Conservation (phyloP, 768 basidiomycete species). For the Multifurca ochricompacta region DNA sequence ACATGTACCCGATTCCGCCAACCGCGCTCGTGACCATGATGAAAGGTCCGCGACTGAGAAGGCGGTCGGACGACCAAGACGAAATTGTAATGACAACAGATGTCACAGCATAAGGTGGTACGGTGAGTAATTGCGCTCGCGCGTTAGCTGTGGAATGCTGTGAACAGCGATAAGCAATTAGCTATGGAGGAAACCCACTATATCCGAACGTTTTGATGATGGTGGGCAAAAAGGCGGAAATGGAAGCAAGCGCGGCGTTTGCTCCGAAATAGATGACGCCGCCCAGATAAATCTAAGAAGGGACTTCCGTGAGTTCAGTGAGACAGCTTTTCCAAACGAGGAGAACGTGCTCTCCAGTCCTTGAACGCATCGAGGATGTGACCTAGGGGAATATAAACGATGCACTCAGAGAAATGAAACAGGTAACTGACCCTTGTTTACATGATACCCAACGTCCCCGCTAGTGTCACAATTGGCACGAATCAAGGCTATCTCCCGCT, state of each 20-base stretch:
- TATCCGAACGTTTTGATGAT: slow-evolving; percentile 69
- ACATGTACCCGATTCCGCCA: slow-evolving; percentile 59
- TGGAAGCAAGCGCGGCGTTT: slow-evolving; percentile 70
- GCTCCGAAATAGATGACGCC: slow-evolving; percentile 75
- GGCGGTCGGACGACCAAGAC: slow-evolving; percentile 56
- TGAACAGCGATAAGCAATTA: neutral
- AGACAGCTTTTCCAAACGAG: neutral
- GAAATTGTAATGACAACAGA: slow-evolving; percentile 52
- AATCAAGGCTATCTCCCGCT: slow-evolving; percentile 54
- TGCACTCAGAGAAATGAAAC: neutral
- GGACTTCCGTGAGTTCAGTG: neutral
- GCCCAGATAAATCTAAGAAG: slow-evolving; percentile 46
- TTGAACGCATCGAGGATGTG: slow-evolving; percentile 55
- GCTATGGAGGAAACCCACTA: slow-evolving; percentile 36
- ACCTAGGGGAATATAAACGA: slow-evolving; percentile 30
- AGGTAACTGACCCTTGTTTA: slow-evolving; percentile 47
- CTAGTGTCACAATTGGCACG: slow-evolving; percentile 60
- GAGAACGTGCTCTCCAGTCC: slow-evolving; percentile 57
- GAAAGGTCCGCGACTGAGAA: slow-evolving; percentile 52
- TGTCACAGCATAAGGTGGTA: slow-evolving; percentile 73
- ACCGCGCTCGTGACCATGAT: slow-evolving; percentile 39
- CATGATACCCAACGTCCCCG: slow-evolving; percentile 54
- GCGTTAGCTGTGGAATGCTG: slow-evolving; percentile 42
- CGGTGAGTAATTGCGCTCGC: slow-evolving; percentile 63
- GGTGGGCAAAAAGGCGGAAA: slow-evolving; percentile 77